A percentile compares a stretch with the other conserved stretches of the same genome.
Evolutionary conservation across 108 stramenopile genomes (phyloP).

Genomic region (Cyclotella kingstonii): DNA sequence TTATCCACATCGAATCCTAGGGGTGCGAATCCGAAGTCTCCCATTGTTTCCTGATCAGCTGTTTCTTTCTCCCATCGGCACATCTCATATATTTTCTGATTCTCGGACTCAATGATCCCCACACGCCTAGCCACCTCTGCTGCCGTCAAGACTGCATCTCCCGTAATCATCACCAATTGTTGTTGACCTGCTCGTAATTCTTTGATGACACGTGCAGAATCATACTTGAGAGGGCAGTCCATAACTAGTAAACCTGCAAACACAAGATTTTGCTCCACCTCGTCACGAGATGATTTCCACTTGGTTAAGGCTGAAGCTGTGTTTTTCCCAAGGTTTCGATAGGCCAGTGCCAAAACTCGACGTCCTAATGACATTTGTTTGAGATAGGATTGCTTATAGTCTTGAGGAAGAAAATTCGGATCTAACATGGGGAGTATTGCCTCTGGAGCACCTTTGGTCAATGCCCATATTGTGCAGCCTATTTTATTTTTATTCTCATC

Average conservation of each 20-base stretch:
- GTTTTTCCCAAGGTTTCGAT: constrained; percentile 41
- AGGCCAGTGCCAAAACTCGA: constrained; percentile 87
- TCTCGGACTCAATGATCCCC: constrained; percentile 52
- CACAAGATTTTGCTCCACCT: constrained; percentile 62
- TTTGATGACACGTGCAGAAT: constrained; percentile 81
- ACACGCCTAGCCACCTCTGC: constrained; percentile 90
- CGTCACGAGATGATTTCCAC: constrained; percentile 44
- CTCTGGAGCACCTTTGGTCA: constrained; percentile 97
- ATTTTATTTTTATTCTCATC: background rate
- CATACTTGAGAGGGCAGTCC: constrained; percentile 91
- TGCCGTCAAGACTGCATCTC: constrained; percentile 94
- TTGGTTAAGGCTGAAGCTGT: constrained; percentile 20
- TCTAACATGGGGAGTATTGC: constrained; percentile 66
- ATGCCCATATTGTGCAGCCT: constrained; percentile 40
- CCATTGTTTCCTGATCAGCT: background rate
- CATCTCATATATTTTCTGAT: constrained; percentile 40
- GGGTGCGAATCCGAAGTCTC: constrained; percentile 19
- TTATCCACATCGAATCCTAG: constrained; percentile 8
- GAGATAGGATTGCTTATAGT: constrained; percentile 74
- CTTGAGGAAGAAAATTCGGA: constrained; percentile 54
- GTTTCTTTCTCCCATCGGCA: constrained; percentile 2
- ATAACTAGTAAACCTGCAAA: constrained; percentile 95
- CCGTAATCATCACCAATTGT: constrained; percentile 91
- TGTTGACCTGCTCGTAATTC: constrained; percentile 76
- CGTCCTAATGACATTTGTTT: constrained; percentile 83